Evolutionary conservation across 2,329 filamentous ascomycete species (phyloP).

Genomic region (Rachicladosporium sp.): DNA sequence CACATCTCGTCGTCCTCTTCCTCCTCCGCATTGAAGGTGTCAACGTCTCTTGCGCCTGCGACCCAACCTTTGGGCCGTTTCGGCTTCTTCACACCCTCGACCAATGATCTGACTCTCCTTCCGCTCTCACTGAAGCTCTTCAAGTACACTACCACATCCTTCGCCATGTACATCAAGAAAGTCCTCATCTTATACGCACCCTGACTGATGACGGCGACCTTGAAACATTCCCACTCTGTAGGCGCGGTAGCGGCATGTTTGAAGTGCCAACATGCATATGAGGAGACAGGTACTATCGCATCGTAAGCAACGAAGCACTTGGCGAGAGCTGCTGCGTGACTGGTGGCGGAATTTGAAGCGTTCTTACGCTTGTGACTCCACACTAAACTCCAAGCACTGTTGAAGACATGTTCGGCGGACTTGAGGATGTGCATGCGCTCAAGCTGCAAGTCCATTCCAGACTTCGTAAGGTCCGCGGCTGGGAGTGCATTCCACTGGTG

Average conservation of each 20-base stretch:
- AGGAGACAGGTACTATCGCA: not conserved
- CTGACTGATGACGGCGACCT: conserved; percentile 6
- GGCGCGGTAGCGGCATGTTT: not conserved
- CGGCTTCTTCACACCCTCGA: not conserved
- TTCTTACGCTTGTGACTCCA: too few species aligned
- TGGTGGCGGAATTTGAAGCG: too few species aligned
- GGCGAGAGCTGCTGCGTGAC: too few species aligned
- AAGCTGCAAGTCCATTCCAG: too few species aligned
- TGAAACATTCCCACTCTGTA: not conserved
- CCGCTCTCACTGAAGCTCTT: conserved; percentile 1
- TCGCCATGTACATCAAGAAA: conserved; percentile 1
- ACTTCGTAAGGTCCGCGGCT: too few species aligned
- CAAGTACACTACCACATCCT: conserved; percentile 1
- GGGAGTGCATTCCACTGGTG: too few species aligned
- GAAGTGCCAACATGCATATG: not conserved
- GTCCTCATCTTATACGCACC: conserved; percentile 3
- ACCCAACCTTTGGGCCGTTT: conserved; percentile 1
- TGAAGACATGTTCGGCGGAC: too few species aligned
- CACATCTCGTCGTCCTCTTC: too few species aligned
- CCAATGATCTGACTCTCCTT: not conserved
- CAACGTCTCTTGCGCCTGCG: too few species aligned
- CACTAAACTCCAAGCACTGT: too few species aligned
- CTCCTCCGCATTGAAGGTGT: too few species aligned
- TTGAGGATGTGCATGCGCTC: too few species aligned
- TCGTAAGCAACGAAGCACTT: not conserved